Evolutionary conservation across 2,329 filamentous ascomycete genomes (phyloP).

Genomic region (Fusarium equiseti): DNA sequence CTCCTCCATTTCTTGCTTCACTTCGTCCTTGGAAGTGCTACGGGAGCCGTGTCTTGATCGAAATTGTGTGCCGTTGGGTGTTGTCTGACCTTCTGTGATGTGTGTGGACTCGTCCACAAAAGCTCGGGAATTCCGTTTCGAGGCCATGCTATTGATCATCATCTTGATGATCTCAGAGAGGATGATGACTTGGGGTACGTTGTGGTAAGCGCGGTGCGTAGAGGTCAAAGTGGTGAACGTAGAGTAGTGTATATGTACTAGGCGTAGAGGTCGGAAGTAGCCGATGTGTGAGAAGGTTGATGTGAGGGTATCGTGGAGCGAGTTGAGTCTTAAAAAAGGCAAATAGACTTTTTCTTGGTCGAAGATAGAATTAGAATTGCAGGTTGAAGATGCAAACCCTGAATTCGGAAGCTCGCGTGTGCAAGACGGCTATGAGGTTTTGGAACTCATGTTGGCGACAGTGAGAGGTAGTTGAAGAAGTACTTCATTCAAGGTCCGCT

Average conservation of each 20-base stretch:
- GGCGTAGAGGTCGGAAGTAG: conserved; percentile 3
- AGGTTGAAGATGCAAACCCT: conserved; percentile 38
- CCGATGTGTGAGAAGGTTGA: conserved; percentile 21
- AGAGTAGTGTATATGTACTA: neutral
- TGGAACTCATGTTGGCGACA: conserved; percentile 46
- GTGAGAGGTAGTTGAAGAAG: conserved; percentile 39
- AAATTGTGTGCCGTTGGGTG: conserved; percentile 37
- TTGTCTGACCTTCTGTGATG: conserved; percentile 23
- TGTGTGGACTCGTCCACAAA: conserved; percentile 38
- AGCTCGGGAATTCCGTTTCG: conserved; percentile 42
- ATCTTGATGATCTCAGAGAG: neutral
- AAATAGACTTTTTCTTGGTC: conserved; percentile 21
- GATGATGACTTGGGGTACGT: neutral
- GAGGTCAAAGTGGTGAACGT: conserved; percentile 3
- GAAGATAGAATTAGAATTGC: neutral
- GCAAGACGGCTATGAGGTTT: conserved; percentile 41
- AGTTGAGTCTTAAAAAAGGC: conserved; percentile 12
- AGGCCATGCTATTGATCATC: conserved; percentile 35
- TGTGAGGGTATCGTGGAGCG: conserved; percentile 11
- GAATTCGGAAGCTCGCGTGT: conserved; percentile 40
- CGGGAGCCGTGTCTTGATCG: conserved; percentile 49
- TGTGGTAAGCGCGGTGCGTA: neutral
- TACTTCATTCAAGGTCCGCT: conserved; percentile 40
- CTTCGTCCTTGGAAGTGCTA: conserved; percentile 48
- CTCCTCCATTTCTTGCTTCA: conserved; percentile 46